Evolutionary conservation across 768 basidiomycete genomes (phyloP).

Genomic region (Calocybe gangraenosa): DNA sequence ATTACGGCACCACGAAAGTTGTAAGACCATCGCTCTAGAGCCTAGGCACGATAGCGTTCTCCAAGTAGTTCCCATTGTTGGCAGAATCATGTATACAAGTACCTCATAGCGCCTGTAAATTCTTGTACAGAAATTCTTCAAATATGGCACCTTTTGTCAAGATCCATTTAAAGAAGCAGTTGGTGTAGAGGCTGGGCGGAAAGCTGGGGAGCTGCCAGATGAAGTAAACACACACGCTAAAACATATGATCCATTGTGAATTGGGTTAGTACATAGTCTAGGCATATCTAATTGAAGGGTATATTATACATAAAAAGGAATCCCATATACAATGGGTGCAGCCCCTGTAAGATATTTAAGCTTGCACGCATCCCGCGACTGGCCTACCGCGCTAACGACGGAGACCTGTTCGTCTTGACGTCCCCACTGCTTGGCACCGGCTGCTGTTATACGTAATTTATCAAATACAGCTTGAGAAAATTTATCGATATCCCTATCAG

Average conservation of each 20-base stretch:
- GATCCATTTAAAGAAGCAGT: no score
- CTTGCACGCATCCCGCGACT: conserved; percentile 79
- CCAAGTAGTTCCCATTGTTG: no score
- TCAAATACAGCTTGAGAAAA: conserved; percentile 83
- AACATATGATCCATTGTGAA: neutral
- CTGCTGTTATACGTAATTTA: conserved; percentile 49
- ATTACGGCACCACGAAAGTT: no score
- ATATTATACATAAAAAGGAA: conserved; percentile 85
- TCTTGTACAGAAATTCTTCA: no score
- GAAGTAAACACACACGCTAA: neutral
- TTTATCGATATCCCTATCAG: conserved; percentile 95
- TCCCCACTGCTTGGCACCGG: conserved; percentile 22
- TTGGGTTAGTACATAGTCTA: neutral
- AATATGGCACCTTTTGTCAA: no score
- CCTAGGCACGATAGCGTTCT: no score
- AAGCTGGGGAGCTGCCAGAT: no score
- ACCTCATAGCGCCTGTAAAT: no score
- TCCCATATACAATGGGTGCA: conserved; percentile 91
- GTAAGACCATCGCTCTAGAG: no score
- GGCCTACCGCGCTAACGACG: conserved; percentile 72
- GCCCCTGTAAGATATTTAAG: conserved; percentile 93
- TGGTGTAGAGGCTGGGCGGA: no score
- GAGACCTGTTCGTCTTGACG: conserved; percentile 30
- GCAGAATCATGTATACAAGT: no score
- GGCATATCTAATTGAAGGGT: neutral